These are phyloP conservation scores for Capsicum pubescens DNA, from an alignment of 257 asterid genomes.

Conservation along the genomic window DNA sequence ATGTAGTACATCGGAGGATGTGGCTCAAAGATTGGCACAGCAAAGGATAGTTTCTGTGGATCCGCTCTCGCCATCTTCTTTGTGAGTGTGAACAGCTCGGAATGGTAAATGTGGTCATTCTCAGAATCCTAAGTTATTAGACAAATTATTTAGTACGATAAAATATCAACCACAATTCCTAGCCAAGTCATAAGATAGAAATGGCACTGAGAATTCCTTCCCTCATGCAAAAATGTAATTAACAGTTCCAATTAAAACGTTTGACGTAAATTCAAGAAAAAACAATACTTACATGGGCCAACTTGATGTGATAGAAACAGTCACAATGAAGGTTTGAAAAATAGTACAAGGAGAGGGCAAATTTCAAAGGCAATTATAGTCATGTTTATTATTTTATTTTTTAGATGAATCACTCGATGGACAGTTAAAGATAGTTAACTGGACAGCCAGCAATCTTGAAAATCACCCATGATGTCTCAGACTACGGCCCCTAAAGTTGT, in stretches of 20 bases:
- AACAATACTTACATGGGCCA: neutral
- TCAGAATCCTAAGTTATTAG: slow-evolving; percentile 77
- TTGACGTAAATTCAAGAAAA: neutral
- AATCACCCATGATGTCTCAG: neutral
- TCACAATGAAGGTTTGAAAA: neutral
- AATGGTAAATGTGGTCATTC: slow-evolving; percentile 96
- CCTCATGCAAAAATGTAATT: slow-evolving; percentile 10
- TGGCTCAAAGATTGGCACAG: slow-evolving; percentile 98
- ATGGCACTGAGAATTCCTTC: neutral
- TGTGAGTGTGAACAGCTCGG: slow-evolving; percentile 86
- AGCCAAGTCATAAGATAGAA: slow-evolving; percentile 4
- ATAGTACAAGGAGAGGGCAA: slow-evolving; percentile 7
- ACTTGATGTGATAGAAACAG: slow-evolving; percentile 8
- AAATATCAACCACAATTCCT: slow-evolving; percentile 18
- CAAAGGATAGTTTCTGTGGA: slow-evolving; percentile 89
- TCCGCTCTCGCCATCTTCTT: slow-evolving; percentile 89
- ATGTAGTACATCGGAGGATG: slow-evolving; percentile 97
- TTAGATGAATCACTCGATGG: slow-evolving; percentile 6
- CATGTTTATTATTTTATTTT: neutral
- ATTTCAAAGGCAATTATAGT: neutral
- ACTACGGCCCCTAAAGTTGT: neutral
- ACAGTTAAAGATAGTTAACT: neutral
- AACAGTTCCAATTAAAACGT: neutral
- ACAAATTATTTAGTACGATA: slow-evolving; percentile 30
- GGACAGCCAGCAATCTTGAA: slow-evolving; percentile 3